Conservation (phyloP, 768 basidiomycete genomes). For the Pleurotus giganteus region DNA sequence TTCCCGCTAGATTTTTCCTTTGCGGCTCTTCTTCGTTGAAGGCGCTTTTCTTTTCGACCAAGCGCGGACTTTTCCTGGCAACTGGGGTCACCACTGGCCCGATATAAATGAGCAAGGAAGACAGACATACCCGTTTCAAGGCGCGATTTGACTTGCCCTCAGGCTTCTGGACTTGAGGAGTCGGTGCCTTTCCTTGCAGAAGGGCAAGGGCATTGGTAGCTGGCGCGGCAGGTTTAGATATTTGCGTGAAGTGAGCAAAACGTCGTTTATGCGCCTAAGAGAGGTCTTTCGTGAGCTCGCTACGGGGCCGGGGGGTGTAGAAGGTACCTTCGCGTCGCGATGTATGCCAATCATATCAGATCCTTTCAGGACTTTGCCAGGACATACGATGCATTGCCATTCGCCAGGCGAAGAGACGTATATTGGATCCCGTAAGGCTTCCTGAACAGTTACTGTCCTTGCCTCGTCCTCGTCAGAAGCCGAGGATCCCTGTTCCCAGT, state of each 20-base stretch:
- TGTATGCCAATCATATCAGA: constrained; percentile 55
- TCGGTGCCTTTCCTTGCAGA: constrained; percentile 24
- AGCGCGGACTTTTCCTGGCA: constrained; percentile 29
- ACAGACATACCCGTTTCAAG: constrained; percentile 54
- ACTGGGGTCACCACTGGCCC: neutral
- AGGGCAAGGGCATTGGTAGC: constrained; percentile 46
- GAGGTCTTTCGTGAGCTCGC: neutral
- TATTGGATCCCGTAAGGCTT: constrained; percentile 63
- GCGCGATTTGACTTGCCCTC: constrained; percentile 52
- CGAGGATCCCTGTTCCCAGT: constrained; percentile 16
- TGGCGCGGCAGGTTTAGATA: constrained; percentile 37
- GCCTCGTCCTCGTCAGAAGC: constrained; percentile 30
- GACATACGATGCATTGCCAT: constrained; percentile 66
- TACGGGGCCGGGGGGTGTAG: constrained; percentile 14
- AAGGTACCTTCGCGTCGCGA: constrained; percentile 57
- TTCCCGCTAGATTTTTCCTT: constrained; percentile 27
- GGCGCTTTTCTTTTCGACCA: constrained; percentile 31
- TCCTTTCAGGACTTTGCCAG: constrained; percentile 69
- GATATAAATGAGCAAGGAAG: neutral
- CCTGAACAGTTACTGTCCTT: constrained; percentile 49
- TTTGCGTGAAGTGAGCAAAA: constrained; percentile 44
- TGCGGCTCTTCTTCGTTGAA: constrained; percentile 44
- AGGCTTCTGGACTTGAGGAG: constrained; percentile 17
- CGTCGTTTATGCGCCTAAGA: constrained; percentile 61
- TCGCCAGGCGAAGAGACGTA: constrained; percentile 55